phyloP scores from a whole-genome alignment of 1,139 yeast species.

The Yamadazyma diospyri region DNA sequence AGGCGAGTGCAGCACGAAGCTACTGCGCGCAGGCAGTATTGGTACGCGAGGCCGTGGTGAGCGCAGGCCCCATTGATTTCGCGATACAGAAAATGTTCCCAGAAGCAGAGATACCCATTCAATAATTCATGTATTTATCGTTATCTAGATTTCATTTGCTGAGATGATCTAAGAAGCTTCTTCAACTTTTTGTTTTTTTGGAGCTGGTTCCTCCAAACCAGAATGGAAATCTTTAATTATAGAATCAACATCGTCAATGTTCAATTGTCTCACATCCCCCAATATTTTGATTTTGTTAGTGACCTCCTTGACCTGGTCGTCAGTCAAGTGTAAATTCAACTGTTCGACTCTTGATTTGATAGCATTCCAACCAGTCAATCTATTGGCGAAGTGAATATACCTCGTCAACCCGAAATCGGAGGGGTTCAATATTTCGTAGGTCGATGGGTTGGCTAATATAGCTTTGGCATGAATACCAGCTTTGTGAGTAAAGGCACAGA shows the following conservation, averaged over 20 bases:
- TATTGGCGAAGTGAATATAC: slow-evolving; percentile 95
- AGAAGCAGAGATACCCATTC: too few species aligned
- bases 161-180: too few species aligned
- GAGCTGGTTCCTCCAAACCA: slow-evolving; percentile 41
- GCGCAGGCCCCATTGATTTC: too few species aligned
- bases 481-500: slow-evolving; percentile 99
- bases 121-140: too few species aligned
- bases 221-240: slow-evolving; percentile 93
- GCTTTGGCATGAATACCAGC: slow-evolving; percentile 99
- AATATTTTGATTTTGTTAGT: slow-evolving; percentile 88
- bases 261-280: slow-evolving; percentile 93
- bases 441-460: slow-evolving; percentile 95
- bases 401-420: slow-evolving; percentile 92
- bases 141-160: too few species aligned
- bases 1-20: too few species aligned
- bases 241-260: slow-evolving; percentile 96
- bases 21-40: too few species aligned
- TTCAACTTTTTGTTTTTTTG: slow-evolving; percentile 32
- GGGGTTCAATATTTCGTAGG: slow-evolving; percentile 94
- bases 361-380: slow-evolving; percentile 98
- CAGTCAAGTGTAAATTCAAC: slow-evolving; percentile 83
- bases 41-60: too few species aligned
- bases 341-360: slow-evolving; percentile 98
- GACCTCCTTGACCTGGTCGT: slow-evolving; percentile 92
- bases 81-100: too few species aligned